These are phyloP conservation scores for Gossypium anomalum DNA, from an alignment of 345 rosid genomes.

Conservation along the genomic window DNA sequence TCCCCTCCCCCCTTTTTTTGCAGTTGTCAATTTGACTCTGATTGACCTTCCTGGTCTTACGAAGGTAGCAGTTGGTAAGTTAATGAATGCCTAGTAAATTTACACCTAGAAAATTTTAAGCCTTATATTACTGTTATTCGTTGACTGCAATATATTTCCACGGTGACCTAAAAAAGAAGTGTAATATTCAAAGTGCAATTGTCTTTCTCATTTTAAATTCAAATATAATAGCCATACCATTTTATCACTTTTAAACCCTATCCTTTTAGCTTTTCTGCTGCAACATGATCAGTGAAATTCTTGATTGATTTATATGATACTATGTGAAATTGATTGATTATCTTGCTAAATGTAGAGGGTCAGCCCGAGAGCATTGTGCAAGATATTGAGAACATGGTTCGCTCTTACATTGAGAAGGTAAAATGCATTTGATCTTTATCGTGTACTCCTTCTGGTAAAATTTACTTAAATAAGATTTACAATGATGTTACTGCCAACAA, in stretches of 20 bases:
- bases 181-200: not conserved
- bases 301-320: not conserved
- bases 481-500: not conserved
- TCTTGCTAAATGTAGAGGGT: conserved; percentile 64
- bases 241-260: not conserved
- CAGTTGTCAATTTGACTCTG: conserved; percentile 97
- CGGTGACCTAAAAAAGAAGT: not conserved
- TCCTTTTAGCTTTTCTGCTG: not conserved
- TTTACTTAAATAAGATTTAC: not conserved
- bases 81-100: not conserved
- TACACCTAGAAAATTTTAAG: not conserved
- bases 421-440: not conserved
- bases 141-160: conserved; percentile 9
- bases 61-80: conserved; percentile 96
- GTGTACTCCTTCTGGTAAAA: not conserved
- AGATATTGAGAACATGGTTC: conserved; percentile 98
- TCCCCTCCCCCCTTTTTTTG: conserved; percentile 21
- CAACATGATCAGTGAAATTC: not conserved
- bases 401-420: conserved; percentile 97
- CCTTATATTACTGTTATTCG: not conserved
- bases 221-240: not conserved
- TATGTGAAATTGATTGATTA: conserved; percentile 14
- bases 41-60: conserved; percentile 99
- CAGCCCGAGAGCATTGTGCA: conserved; percentile 91
- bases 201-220: not conserved